phyloP scores from a whole-genome alignment of 176 grass and related monocot genomes.

The Tillandsia leiboldiana region DNA sequence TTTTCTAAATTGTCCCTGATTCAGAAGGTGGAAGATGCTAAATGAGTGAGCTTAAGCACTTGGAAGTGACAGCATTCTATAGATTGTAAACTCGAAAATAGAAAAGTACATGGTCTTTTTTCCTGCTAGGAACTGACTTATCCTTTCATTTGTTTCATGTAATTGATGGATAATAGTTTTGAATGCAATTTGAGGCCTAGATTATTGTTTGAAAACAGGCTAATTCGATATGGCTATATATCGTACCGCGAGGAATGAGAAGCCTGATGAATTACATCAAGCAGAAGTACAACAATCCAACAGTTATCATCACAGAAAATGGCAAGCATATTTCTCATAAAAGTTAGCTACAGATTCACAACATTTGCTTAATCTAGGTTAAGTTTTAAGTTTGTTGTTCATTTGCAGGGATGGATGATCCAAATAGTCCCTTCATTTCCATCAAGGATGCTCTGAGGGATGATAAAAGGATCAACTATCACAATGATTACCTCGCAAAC shows the following conservation, averaged over 20 bases:
- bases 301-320: constrained; percentile 85
- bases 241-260: constrained; percentile 72
- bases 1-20: not conserved
- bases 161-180: not conserved
- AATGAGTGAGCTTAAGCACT: not conserved
- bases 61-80: not conserved
- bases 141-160: too few species aligned
- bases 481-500: constrained; percentile 65
- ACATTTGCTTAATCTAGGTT: not conserved
- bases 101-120: not conserved
- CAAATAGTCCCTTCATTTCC: constrained; percentile 58
- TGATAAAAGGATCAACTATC: constrained; percentile 72
- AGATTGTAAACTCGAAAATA: not conserved
- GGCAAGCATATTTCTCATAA: constrained; percentile 24
- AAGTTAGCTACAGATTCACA: not conserved
- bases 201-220: constrained; percentile 30
- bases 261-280: constrained; percentile 94
- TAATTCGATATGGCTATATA: constrained; percentile 78
- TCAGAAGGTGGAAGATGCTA: not conserved
- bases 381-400: not conserved
- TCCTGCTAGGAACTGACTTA: not conserved
- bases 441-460: constrained; percentile 71
- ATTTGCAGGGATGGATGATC: constrained; percentile 68
- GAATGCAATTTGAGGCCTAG: not conserved
- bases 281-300: constrained; percentile 60